These are phyloP conservation scores for Auricularia sp. DNA, from an alignment of 768 basidiomycete genomes.

Conservation along the genomic window DNA sequence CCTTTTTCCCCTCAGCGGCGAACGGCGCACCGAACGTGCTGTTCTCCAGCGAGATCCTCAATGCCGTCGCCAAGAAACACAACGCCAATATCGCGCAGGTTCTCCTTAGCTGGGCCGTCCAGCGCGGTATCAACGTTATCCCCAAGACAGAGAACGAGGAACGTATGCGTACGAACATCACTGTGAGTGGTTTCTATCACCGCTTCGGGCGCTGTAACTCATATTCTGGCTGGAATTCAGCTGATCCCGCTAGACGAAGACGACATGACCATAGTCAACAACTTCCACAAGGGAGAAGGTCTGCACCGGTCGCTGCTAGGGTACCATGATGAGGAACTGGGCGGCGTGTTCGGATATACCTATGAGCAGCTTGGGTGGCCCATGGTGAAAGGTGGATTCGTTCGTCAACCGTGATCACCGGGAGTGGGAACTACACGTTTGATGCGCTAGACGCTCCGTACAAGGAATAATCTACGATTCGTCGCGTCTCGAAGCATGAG, in stretches of 20 bases:
- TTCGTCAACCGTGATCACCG: neutral
- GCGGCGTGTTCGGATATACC: neutral
- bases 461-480: too few relatives aligned
- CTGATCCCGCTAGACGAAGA: neutral
- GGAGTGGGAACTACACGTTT: too few relatives aligned
- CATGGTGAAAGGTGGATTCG: neutral
- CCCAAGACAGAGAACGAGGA: neutral
- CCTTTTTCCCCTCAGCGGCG: too few relatives aligned
- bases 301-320: neutral
- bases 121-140: neutral
- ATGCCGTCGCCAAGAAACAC: slow-evolving; percentile 53
- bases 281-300: neutral
- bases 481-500: too few relatives aligned
- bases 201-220: neutral
- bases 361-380: neutral
- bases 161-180: neutral
- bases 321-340: neutral
- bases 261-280: neutral
- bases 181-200: neutral
- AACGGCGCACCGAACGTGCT: slow-evolving; percentile 43
- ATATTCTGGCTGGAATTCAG: neutral
- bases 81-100: slow-evolving; percentile 23
- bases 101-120: neutral
- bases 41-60: slow-evolving; percentile 47
- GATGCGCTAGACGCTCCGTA: too few relatives aligned